Evolutionary conservation across 371 early-diverging fungal species (phyloP), one percentile per base, ranked within the genome.

Genomic region (Mortierella polycephala): DNA sequence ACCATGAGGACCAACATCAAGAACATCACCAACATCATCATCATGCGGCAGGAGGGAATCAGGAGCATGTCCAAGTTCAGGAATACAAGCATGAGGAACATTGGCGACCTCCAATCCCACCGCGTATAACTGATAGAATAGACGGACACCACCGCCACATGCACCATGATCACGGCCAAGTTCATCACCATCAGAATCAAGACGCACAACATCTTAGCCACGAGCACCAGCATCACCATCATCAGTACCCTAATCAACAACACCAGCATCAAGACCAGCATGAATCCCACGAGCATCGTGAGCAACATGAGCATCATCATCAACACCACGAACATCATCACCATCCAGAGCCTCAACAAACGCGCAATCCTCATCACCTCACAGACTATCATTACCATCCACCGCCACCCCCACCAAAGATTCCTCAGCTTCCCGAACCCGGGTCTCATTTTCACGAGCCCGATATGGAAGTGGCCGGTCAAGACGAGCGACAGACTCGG

Each of bases 371-470:
- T 41, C 80, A 79, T n/a, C 80, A 69, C 50, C 44, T 79, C 53
- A 79, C 80, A 7, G 80, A 79, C 54, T 79, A 79, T 42, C 80
- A 79, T 21, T 79, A 69, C 44, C 74, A 79, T 7, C 70, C 74
- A 0, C 70, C 73, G 3, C 73, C 73, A 14, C 60, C 63, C 13
- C 80, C 67, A 7, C 63, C 69, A 16, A 64, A 62, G 57, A 45
- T 79, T 13, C 80, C 80, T 9, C 60, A 60, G 30, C 45, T 79
- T 8, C 80, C 80, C 16, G 70, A 73, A 16, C 74, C 80, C 12
- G 55, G 49, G 5, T 58, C 60, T 12, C 69, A 64, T 21, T 57
- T 56, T n/a, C 66, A 60, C 57, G 64, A 67, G 12, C 58, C 45
- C n/a, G 57, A 64, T 52, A 41, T 18, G 6, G 16, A 7, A 7